A percentile compares a stretch with the other conserved stretches of the same genome.
phyloP scores from a whole-genome alignment of 2,329 filamentous ascomycete species.

The Fusarium zealandicum region DNA sequence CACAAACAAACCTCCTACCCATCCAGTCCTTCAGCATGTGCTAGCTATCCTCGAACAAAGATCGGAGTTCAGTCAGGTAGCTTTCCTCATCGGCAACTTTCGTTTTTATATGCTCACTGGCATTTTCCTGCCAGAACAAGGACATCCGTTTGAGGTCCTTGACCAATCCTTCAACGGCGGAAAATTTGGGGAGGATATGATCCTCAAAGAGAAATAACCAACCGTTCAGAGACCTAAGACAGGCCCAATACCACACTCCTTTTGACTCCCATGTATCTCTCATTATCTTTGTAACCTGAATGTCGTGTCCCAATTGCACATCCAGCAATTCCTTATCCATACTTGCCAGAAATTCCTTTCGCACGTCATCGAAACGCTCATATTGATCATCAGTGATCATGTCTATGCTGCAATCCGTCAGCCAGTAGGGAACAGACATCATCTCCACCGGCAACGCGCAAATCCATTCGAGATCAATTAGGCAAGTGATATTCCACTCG shows the following conservation, averaged over 20 bases:
- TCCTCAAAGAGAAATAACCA: slow-evolving; percentile 34
- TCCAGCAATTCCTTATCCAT: slow-evolving; percentile 20
- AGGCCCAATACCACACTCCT: slow-evolving; percentile 36
- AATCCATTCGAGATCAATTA: slow-evolving; percentile 48
- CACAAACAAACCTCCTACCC: too few relatives aligned
- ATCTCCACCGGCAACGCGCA: slow-evolving; percentile 44
- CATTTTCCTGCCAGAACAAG: slow-evolving; percentile 21
- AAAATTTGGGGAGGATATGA: slow-evolving; percentile 29
- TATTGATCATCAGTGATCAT: slow-evolving; percentile 23
- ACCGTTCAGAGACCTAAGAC: slow-evolving; percentile 27
- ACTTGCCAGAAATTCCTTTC: slow-evolving; percentile 16
- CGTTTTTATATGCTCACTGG: slow-evolving; percentile 1
- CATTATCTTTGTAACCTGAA: slow-evolving; percentile 25
- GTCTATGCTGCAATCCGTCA: slow-evolving; percentile 38
- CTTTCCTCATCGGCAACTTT: slow-evolving; percentile 28
- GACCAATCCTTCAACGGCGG: slow-evolving; percentile 16
- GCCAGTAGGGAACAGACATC: slow-evolving; percentile 44
- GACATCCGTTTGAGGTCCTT: slow-evolving; percentile 17
- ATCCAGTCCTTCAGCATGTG: neutral
- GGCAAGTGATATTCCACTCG: slow-evolving; percentile 44
- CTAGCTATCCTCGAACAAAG: neutral
- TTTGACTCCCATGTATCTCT: slow-evolving; percentile 27
- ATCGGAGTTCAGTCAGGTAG: slow-evolving; percentile 22
- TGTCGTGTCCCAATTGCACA: slow-evolving; percentile 15
- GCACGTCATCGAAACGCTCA: slow-evolving; percentile 15